Evolutionary conservation across 495 filamentous ascomycete species (phyloP).

Genomic region (Aspergillus biplanus): DNA sequence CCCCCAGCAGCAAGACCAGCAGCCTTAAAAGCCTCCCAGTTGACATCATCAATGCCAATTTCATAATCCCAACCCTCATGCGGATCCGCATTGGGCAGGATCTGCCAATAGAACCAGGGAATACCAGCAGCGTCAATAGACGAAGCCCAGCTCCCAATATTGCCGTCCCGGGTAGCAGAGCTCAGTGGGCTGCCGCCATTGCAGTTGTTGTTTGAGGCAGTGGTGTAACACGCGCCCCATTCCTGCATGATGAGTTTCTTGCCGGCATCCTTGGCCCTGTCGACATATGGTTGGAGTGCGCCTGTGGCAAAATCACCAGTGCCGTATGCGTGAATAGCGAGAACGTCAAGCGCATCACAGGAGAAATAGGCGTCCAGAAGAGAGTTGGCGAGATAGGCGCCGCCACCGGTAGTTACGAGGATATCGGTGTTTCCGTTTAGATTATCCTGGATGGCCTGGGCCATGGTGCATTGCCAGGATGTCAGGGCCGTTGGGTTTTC

Average conservation of each 20-base stretch:
- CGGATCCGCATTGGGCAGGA: slow-evolving; percentile 31
- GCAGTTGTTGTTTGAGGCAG: slow-evolving; percentile 24
- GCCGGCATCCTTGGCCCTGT: slow-evolving; percentile 21
- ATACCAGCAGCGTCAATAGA: slow-evolving; percentile 30
- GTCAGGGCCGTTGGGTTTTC: too few species aligned
- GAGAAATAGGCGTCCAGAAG: too few species aligned
- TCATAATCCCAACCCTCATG: slow-evolving; percentile 28
- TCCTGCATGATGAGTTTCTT: slow-evolving; percentile 34
- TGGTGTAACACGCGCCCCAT: slow-evolving; percentile 30
- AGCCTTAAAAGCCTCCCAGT: slow-evolving; percentile 20
- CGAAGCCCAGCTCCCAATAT: neutral
- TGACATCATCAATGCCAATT: slow-evolving; percentile 19
- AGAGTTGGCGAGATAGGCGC: too few species aligned
- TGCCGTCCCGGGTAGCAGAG: neutral
- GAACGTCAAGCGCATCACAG: neutral
- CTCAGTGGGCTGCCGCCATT: neutral
- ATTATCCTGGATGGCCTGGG: too few species aligned
- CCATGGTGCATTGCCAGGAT: too few species aligned
- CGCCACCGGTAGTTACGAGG: too few species aligned
- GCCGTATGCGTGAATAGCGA: slow-evolving; percentile 27
- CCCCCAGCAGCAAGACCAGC: neutral
- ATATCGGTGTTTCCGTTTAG: too few species aligned
- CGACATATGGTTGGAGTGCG: slow-evolving; percentile 23
- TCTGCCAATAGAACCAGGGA: slow-evolving; percentile 36
- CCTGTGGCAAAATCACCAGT: slow-evolving; percentile 27